Evolutionary conservation across 176 grass and related monocot species (phyloP).

Genomic region (Poa annua): DNA sequence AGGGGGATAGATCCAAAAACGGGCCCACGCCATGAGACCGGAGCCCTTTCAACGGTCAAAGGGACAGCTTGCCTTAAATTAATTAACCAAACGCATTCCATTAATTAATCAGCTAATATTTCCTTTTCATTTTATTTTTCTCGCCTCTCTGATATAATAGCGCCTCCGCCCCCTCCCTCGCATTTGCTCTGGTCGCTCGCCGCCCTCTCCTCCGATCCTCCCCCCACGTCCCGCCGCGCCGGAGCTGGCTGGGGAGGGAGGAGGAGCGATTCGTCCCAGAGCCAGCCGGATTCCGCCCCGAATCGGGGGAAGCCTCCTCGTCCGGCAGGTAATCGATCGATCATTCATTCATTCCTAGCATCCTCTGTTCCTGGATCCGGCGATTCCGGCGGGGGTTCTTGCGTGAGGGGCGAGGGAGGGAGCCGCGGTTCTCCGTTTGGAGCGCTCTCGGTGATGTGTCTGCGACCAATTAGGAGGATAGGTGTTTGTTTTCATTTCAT

Average conservation of each 20-base stretch:
- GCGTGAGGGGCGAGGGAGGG: not conserved
- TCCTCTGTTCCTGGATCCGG: slow-evolving; percentile 38
- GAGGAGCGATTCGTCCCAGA: not conserved
- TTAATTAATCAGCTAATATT: slow-evolving; percentile 24
- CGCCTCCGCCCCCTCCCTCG: not conserved
- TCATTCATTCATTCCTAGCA: not conserved
- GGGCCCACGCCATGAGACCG: not conserved
- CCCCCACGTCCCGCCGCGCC: slow-evolving; percentile 14
- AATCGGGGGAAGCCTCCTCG: not conserved
- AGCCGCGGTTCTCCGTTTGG: not conserved
- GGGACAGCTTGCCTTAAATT: slow-evolving; percentile 14
- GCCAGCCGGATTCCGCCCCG: not conserved
- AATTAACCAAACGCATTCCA: not conserved
- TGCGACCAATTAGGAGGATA: not conserved
- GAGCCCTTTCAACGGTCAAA: slow-evolving; percentile 55
- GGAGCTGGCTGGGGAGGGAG: slow-evolving; percentile 33
- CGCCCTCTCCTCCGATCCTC: slow-evolving; percentile 22
- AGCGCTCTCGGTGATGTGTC: no score
- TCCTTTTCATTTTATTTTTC: not conserved
- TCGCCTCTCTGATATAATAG: not conserved
- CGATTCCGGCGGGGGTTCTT: not conserved
- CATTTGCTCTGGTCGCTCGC: slow-evolving; percentile 22
- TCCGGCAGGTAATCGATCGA: not conserved
- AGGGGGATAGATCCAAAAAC: no score
- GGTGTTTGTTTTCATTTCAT: not conserved